Base-by-base conservation (phyloP, 495 filamentous ascomycete genomes). In the Xylaria grammica region DNA sequence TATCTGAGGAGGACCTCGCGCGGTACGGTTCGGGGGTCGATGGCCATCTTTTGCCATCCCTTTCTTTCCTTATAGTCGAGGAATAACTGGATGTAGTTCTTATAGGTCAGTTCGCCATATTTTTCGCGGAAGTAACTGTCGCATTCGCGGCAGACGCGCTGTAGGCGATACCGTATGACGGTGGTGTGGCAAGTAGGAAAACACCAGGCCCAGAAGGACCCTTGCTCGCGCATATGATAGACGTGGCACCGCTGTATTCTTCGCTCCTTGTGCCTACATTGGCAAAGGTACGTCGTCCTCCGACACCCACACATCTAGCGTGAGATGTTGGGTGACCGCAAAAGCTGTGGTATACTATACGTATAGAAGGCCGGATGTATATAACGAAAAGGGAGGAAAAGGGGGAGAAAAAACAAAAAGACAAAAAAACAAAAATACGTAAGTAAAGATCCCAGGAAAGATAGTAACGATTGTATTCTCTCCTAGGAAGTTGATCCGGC, bases 201-300 rank as follows among this genome's bases (percentile, higher is more conserved):
- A 44, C 52, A 64, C 0, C 20, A 49, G 0, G 62, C 29, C 5
- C 7, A 42, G 29, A 30, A 64, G 32, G 52, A 57, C 0, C 44
- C 22, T n/a, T 58, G n/a, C 11, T 50, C 8, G 4, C 29, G 62
- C 1, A 57, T n/a, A 9, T 64, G 44, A 34, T 64, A 64, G 20
- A 45, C 1, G 1, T n/a, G 17, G 27, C 72, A 74, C 10, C 49
- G 54, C 2, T 62, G 26, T 29, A 54, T 22, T 10, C 42, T 62
- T 5, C 65, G 51, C 42, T 72, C 67, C 46, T 72, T 72, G 46
- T 74, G 72, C 7, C 54, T 1, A 15, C 72, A 74, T 11, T 45
- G 56, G 42, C 67, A 72, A 13, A 70, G 46, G 27, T 63, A 46
- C 0, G 67, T 74, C 13, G 52, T 22, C 20, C 57, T 62, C 44